A percentile compares a stretch with the other conserved stretches of the same genome.
Conservation (phyloP, 495 filamentous ascomycete species). For the Terfezia boudieri region DNA sequence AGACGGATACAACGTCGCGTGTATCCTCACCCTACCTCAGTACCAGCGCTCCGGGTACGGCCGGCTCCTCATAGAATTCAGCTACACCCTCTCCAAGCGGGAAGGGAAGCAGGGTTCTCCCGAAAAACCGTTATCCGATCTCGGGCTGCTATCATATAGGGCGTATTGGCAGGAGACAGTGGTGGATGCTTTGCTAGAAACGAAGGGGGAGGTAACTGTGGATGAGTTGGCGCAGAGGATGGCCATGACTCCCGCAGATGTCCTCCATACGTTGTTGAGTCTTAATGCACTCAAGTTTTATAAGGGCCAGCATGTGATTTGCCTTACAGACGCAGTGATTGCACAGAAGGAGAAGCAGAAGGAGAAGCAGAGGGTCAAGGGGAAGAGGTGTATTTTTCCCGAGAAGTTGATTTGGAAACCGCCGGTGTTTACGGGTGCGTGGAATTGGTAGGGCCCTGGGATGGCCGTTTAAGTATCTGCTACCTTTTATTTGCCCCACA, state of each 20-base stretch:
- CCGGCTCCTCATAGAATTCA: conserved; percentile 83
- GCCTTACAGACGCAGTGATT: conserved; percentile 57
- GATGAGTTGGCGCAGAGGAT: conserved; percentile 45
- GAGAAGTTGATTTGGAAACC: conserved; percentile 80
- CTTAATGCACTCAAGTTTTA: conserved; percentile 87
- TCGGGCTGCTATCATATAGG: conserved; percentile 76
- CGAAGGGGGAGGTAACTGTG: conserved; percentile 42
- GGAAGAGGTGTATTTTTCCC: conserved; percentile 50
- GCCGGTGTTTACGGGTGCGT: conserved; percentile 85
- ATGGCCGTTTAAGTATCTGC: neutral
- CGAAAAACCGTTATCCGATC: conserved; percentile 85
- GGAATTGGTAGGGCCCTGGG: conserved; percentile 55
- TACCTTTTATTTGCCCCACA: no score
- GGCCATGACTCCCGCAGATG: conserved; percentile 88
- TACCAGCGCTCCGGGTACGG: conserved; percentile 90
- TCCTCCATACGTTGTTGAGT: conserved; percentile 77
- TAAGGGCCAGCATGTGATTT: conserved; percentile 83
- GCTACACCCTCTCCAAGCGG: conserved; percentile 87
- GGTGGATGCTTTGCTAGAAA: conserved; percentile 52
- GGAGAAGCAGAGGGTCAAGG: conserved; percentile 51
- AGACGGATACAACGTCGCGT: conserved; percentile 95
- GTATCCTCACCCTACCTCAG: conserved; percentile 88
- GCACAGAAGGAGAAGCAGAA: conserved; percentile 53
- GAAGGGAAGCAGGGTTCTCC: conserved; percentile 87
- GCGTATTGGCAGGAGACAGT: conserved; percentile 95